A percentile compares a stretch with the other conserved stretches of the same genome.
Conservation (phyloP, 1,139 yeast species). For the Hyphopichia pseudoburtonii region DNA sequence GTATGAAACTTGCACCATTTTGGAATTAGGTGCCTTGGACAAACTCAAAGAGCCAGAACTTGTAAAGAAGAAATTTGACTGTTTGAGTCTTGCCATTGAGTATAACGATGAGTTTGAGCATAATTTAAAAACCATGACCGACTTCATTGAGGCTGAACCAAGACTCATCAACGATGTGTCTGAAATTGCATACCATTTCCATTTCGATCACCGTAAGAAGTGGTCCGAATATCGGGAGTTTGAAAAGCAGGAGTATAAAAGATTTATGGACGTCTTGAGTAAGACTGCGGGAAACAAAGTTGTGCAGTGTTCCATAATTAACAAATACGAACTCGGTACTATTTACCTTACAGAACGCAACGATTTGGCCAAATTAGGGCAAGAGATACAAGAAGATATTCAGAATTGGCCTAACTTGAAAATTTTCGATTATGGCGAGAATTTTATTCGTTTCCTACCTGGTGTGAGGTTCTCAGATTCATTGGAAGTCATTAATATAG, state of each 20-base stretch:
- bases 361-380: slow-evolving; percentile 34
- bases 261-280: slow-evolving; percentile 24
- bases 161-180: slow-evolving; percentile 17
- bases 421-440: slow-evolving; percentile 40
- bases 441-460: slow-evolving; percentile 39
- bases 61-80: slow-evolving; percentile 16
- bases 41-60: slow-evolving; percentile 1
- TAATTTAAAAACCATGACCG: slow-evolving; percentile 20
- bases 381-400: slow-evolving; percentile 42
- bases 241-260: slow-evolving; percentile 26
- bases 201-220: slow-evolving; percentile 33
- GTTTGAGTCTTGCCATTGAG: slow-evolving; percentile 36
- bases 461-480: slow-evolving; percentile 43
- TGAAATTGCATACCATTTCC: slow-evolving; percentile 38
- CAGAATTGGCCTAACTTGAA: slow-evolving; percentile 35
- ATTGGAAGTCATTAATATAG: slow-evolving; percentile 39
- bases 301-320: slow-evolving; percentile 38
- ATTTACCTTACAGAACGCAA: slow-evolving; percentile 35
- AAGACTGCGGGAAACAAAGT: slow-evolving; percentile 29
- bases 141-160: slow-evolving; percentile 22
- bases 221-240: slow-evolving; percentile 32
- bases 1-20: slow-evolving; percentile 19
- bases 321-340: slow-evolving; percentile 38
- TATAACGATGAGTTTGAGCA: slow-evolving; percentile 30
- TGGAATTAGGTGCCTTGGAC: slow-evolving; percentile 16